Evolutionary conservation across 495 filamentous ascomycete species (phyloP).

Genomic region (Cercophora newfieldiana): DNA sequence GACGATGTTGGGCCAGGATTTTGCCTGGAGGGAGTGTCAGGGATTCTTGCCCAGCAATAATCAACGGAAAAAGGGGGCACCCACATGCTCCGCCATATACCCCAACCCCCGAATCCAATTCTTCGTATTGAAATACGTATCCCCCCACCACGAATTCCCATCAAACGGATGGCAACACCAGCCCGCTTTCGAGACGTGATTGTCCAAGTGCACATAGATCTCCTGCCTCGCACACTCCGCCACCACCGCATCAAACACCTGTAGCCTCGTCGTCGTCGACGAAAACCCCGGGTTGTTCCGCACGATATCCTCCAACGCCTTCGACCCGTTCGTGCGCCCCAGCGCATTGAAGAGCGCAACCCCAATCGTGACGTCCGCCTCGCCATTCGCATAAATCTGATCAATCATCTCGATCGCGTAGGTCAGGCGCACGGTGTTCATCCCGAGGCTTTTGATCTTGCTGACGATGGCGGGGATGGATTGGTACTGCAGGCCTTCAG

Average conservation of each 20-base stretch:
- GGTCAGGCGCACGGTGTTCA: slow-evolving; percentile 58
- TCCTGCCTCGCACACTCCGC: slow-evolving; percentile 47
- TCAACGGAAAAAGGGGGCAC: slow-evolving; percentile 11
- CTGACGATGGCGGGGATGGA: slow-evolving; percentile 50
- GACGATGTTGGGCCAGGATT: slow-evolving; percentile 43
- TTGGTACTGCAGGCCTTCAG: slow-evolving; percentile 59
- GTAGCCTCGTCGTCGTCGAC: slow-evolving; percentile 44
- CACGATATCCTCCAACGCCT: slow-evolving; percentile 42
- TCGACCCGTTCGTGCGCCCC: slow-evolving; percentile 42
- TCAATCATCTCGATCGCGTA: slow-evolving; percentile 60
- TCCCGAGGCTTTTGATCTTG: slow-evolving; percentile 51
- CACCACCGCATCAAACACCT: slow-evolving; percentile 54
- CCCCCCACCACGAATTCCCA: slow-evolving; percentile 61
- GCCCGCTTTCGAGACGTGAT: slow-evolving; percentile 57
- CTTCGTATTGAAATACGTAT: slow-evolving; percentile 51
- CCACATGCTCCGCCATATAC: slow-evolving; percentile 55
- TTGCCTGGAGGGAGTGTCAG: slow-evolving; percentile 26
- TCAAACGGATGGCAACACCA: slow-evolving; percentile 58
- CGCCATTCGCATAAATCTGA: slow-evolving; percentile 52
- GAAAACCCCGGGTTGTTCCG: slow-evolving; percentile 50
- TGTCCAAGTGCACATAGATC: slow-evolving; percentile 59
- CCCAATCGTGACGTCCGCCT: slow-evolving; percentile 47
- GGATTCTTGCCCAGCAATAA: no score
- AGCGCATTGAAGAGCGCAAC: slow-evolving; percentile 47
- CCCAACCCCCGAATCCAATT: slow-evolving; percentile 56